Base-by-base conservation (phyloP, 2,329 filamentous ascomycete species). In the Hypomyces rosellus region DNA sequence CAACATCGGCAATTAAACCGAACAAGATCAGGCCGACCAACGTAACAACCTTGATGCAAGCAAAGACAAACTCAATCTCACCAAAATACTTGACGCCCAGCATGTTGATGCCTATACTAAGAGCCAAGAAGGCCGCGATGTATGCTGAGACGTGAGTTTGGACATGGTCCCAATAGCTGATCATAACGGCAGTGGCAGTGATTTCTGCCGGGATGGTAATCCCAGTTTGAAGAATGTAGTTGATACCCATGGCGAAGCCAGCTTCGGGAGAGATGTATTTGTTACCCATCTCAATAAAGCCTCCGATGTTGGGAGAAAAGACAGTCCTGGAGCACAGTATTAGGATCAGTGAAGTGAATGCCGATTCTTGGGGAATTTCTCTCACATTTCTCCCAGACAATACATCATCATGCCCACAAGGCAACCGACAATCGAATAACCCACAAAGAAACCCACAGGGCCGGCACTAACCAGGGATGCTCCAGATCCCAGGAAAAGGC, bases 21-120 rank as follows among this genome's bases (percentile, higher is more conserved):
- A 70, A 51, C 15, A 71, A 54, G 44, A 71, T 68, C 36, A 71
- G 58, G 33, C 64, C 67, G 16, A 69, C 49, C 47, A 74, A 69
- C 42, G 72, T 67, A 3, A 73, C 52, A 1, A 73, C 67, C 55
- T 76, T 75, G 56, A 71, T 58, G 6, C 67, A 64, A 0, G 71
- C 70, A 55, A 76, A 72, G 63, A 69, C 70, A 51, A 75, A 76
- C 54, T 75, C 73, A n/a, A 71, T 68, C 55, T 75, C 73, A 42
- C 71, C 71, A 47, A 71, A 72, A 54, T 71, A 69, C 5, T 58
- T 60, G 25, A 74, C 69, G 40, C 50, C 51, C 3, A 55, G 37
- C 33, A 59, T 51, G 34, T 59, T 59, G 34, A 54, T 54, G 4
- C 51, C 49, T 2, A 58, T 53, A 8, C 52, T 57, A 14, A 54